phyloP scores from a whole-genome alignment of 805 yeast genomes.

The Teunomyces panamensis region DNA sequence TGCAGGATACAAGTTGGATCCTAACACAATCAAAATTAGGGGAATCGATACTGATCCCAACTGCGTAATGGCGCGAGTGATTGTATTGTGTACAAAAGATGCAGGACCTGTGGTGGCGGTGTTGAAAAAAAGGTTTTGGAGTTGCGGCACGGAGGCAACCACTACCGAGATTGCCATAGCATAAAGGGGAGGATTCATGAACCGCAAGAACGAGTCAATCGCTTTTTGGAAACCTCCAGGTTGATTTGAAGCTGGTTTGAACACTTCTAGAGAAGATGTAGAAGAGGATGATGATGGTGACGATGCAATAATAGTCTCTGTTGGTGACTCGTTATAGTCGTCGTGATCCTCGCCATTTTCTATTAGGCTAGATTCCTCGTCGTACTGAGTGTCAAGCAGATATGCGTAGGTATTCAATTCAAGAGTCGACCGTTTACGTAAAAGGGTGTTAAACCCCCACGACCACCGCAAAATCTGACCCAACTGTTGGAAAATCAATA shows the following conservation, averaged over 20 bases:
- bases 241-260: neutral
- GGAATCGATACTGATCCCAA: slow-evolving; percentile 78
- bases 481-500: slow-evolving; percentile 75
- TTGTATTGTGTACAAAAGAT: slow-evolving; percentile 64
- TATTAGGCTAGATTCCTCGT: neutral
- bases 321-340: neutral
- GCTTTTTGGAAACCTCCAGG: no score
- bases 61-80: slow-evolving; percentile 60
- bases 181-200: slow-evolving; percentile 82
- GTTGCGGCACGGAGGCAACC: slow-evolving; percentile 62
- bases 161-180: slow-evolving; percentile 69
- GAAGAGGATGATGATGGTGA: neutral
- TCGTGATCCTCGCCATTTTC: neutral
- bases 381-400: slow-evolving; percentile 2
- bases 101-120: slow-evolving; percentile 14
- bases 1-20: slow-evolving; percentile 74
- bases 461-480: slow-evolving; percentile 85
- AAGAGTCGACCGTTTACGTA: slow-evolving; percentile 48
- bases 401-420: slow-evolving; percentile 27
- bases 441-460: slow-evolving; percentile 76
- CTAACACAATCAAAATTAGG: slow-evolving; percentile 68
- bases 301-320: neutral
- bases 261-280: neutral
- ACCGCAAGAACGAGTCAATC: slow-evolving; percentile 22
- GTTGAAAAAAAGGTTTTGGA: slow-evolving; percentile 57